Evolutionary conservation across 805 yeast species (phyloP).

Genomic region (Spathaspora gorwiae): DNA sequence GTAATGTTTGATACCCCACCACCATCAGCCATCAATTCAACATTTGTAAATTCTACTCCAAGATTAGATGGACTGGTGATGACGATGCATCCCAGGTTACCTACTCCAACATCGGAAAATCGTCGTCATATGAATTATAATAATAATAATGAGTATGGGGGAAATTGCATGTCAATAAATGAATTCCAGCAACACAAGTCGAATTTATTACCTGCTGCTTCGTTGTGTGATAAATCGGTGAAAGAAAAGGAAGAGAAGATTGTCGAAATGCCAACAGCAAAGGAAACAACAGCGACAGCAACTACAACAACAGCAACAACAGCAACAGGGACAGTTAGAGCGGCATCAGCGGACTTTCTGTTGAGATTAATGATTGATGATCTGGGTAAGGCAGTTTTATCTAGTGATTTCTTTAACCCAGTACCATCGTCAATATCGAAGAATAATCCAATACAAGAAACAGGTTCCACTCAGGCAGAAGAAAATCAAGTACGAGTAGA

Average conservation of each 20-base stretch:
- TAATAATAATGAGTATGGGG: too few species aligned
- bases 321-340: background rate
- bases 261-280: too few species aligned
- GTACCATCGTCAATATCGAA: background rate
- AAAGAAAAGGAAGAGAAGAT: background rate
- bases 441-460: background rate
- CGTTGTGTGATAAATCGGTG: background rate
- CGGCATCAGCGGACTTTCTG: slow-evolving; percentile 19
- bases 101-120: background rate
- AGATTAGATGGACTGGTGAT: background rate
- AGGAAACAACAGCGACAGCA: background rate
- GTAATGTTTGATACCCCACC: slow-evolving; percentile 14
- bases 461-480: background rate
- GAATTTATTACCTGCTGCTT: slow-evolving; percentile 9
- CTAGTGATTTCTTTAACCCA: slow-evolving; percentile 15
- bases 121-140: background rate
- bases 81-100: background rate
- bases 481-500: background rate
- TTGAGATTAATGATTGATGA: slow-evolving; percentile 37
- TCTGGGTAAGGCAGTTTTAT: slow-evolving; percentile 37
- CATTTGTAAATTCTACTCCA: background rate
- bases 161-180: background rate
- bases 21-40: slow-evolving; percentile 7
- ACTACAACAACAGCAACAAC: background rate
- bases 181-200: background rate